Evolutionary conservation across 345 rosid genomes (phyloP), one percentile per base, ranked within the genome.

Genomic region (Ricinus communis): DNA sequence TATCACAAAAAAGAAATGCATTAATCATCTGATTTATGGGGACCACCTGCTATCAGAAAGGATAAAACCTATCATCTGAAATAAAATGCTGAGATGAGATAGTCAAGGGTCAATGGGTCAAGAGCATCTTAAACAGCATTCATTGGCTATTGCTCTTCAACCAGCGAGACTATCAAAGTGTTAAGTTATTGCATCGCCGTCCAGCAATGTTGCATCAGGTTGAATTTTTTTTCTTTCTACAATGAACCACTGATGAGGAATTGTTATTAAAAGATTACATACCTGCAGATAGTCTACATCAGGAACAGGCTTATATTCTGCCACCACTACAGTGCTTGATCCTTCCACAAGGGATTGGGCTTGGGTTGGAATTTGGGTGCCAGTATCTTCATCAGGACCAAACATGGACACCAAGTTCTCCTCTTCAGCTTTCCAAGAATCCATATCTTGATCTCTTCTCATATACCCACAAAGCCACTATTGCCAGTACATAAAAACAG

Each of bases 201-300:
- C 31, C 33, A 47, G 58, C n/a, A 33, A 46, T 14, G 10, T 27
- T 30, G 21, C 22, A 45, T 46, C 68, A 43, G 25, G n/a, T 21
- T 15, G 36, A 46, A 28, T 47, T 8, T 62, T n/a, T n/a, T n/a
- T n/a, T 53, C 10, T 28, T 5, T 65, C 18, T 19, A 40, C n/a
- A 62, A 40, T 53, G 14, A 54, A 38, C 30, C 36, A 14, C 28
- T 31, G 24, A 60, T 31, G 41, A 24, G 59, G 27, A 71, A 68
- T 60, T 53, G 18, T 11, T 28, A 27, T 41, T n/a, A 38, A 67
- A 63, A 59, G 45, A 69, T 45, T 14, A 62, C 73, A 61, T 30
- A 88, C 99, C 90, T 94, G 99, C 65, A 95, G 82, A 84, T 91
- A 91, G 85, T 95, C 99, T 22, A 91, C 97, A 81, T 95, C 91